Evolutionary conservation across 768 basidiomycete genomes (phyloP).

Genomic region (Hemileccinum impolitum): DNA sequence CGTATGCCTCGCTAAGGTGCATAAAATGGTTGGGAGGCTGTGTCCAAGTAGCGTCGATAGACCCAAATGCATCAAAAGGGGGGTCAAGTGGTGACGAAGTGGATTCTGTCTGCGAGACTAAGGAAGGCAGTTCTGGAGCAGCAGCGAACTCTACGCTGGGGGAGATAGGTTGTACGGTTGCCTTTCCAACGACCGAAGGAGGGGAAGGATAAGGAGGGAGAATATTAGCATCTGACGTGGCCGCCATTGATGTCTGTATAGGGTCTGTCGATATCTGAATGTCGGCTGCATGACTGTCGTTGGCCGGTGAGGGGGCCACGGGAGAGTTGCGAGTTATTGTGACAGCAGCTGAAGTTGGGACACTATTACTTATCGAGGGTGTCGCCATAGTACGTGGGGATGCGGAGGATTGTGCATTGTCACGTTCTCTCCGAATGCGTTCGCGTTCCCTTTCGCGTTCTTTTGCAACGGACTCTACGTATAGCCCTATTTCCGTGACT

Average conservation of each 20-base stretch:
- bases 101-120: conserved; percentile 14
- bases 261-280: conserved; percentile 17
- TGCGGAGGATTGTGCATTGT: conserved; percentile 37
- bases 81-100: conserved; percentile 20
- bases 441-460: conserved; percentile 80
- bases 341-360: conserved; percentile 8
- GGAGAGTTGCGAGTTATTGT: conserved; percentile 15
- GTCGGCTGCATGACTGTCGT: conserved; percentile 15
- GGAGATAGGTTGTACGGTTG: conserved; percentile 4
- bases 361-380: conserved; percentile 16
- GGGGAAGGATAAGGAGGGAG: conserved; percentile 54
- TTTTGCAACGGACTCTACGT: conserved; percentile 71
- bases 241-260: conserved; percentile 9
- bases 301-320: conserved; percentile 7
- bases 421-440: conserved; percentile 63
- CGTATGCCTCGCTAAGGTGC: conserved; percentile 34
- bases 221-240: conserved; percentile 20
- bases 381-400: conserved; percentile 26
- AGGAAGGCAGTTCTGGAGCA: conserved; percentile 11
- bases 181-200: conserved; percentile 42
- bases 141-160: conserved; percentile 22
- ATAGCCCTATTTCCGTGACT: conserved; percentile 60
- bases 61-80: conserved; percentile 43
- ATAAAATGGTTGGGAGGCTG: conserved; percentile 37
- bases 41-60: conserved; percentile 40